A percentile compares a stretch with the other conserved stretches of the same genome.
These are phyloP conservation scores for Pterocarpus macrocarpus DNA, from an alignment of 306 rosid genomes.

Conservation along the genomic window DNA sequence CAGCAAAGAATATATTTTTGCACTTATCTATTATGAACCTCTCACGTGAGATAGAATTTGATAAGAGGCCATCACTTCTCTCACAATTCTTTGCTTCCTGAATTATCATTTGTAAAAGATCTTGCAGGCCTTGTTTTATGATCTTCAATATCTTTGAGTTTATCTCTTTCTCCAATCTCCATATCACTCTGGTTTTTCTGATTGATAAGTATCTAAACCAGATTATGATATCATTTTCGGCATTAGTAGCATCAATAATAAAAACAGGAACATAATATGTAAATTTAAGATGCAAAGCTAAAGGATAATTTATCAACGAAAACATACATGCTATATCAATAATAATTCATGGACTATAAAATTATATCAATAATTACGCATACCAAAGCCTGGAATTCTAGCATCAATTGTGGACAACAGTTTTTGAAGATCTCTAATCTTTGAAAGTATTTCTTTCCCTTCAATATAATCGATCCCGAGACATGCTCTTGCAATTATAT, in stretches of 20 bases:
- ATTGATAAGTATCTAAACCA: slow-evolving; percentile 65
- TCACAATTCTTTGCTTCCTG: slow-evolving; percentile 59
- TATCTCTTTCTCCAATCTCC: slow-evolving; percentile 75
- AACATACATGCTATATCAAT: not conserved
- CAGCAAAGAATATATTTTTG: slow-evolving; percentile 60
- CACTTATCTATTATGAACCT: slow-evolving; percentile 63
- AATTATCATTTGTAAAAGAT: slow-evolving; percentile 71
- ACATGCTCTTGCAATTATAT: slow-evolving; percentile 71
- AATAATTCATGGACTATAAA: not conserved
- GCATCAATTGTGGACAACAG: slow-evolving; percentile 49
- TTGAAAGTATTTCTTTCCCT: slow-evolving; percentile 71
- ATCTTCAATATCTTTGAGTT: slow-evolving; percentile 50
- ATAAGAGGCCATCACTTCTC: slow-evolving; percentile 25
- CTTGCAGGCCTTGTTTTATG: slow-evolving; percentile 60
- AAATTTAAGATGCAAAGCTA: not conserved
- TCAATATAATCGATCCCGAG: slow-evolving; percentile 73
- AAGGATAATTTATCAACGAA: not conserved
- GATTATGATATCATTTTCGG: not conserved
- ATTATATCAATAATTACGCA: not conserved
- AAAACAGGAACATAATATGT: not conserved
- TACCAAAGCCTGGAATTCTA: slow-evolving; percentile 77
- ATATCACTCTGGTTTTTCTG: slow-evolving; percentile 57
- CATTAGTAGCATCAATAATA: not conserved
- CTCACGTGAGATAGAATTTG: slow-evolving; percentile 35
- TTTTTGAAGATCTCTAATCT: slow-evolving; percentile 67